Evolutionary conservation across 371 early-diverging fungal genomes (phyloP).

Genomic region (Mortierella sp.): DNA sequence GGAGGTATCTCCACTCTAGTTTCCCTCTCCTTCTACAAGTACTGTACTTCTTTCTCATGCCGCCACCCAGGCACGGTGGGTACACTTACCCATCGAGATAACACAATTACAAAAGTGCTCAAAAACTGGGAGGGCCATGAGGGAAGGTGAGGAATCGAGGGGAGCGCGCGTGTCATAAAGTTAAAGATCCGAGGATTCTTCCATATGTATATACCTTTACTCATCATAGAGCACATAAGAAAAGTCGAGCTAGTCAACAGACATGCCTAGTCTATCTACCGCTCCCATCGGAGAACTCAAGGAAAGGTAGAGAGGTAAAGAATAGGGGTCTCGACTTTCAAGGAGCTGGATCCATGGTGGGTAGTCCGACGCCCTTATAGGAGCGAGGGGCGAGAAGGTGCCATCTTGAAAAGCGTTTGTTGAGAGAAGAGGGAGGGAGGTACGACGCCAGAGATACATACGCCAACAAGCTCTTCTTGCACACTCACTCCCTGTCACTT

Average conservation of each 20-base stretch:
- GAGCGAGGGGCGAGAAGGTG: background rate
- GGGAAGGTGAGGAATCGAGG: background rate
- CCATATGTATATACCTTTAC: background rate
- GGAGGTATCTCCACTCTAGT: background rate
- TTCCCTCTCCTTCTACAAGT: background rate
- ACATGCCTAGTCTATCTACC: too few relatives aligned
- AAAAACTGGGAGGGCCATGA: background rate
- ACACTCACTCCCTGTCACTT: background rate
- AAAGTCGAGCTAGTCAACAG: background rate
- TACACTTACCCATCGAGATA: background rate
- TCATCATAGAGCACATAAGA: background rate
- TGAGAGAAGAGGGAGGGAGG: background rate
- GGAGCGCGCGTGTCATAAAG: slow-evolving; percentile 1
- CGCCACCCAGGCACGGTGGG: background rate
- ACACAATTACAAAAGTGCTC: background rate
- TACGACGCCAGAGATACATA: slow-evolving; percentile 7
- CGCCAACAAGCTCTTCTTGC: background rate
- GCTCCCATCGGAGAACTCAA: too few relatives aligned
- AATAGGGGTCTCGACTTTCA: too few relatives aligned
- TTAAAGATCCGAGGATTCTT: background rate
- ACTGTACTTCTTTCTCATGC: background rate
- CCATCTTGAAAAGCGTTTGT: background rate
- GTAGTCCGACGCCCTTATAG: background rate
- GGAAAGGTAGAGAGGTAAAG: too few relatives aligned
- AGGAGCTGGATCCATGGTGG: background rate